A percentile compares a stretch with the other conserved stretches of the same genome.
These are phyloP conservation scores for Astrephomene gubernaculifera DNA, from an alignment of 139 green algal species.

Conservation along the genomic window DNA sequence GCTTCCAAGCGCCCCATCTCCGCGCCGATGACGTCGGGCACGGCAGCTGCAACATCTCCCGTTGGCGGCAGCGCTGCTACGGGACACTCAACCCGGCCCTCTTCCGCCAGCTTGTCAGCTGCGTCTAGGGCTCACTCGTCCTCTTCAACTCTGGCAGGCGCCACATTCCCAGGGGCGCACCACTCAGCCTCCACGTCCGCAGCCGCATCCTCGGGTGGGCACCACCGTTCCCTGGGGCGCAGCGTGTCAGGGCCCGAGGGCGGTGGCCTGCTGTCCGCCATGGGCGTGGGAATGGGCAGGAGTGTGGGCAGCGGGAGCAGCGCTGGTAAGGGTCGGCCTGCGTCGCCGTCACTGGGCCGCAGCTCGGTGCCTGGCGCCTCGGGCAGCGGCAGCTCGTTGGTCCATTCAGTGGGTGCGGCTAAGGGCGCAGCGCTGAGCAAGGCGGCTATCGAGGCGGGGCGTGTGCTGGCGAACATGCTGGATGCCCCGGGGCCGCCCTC, in stretches of 20 bases:
- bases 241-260: not conserved
- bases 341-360: not conserved
- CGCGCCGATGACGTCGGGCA: not conserved
- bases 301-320: not conserved
- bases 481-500: not conserved
- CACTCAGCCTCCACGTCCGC: not conserved
- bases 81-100: not conserved
- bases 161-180: no score
- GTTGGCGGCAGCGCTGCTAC: not conserved
- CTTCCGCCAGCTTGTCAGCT: slow-evolving; percentile 17
- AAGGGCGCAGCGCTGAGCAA: not conserved
- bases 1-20: slow-evolving; percentile 22
- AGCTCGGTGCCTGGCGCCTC: no score
- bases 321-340: not conserved
- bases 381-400: no score
- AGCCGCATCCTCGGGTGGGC: not conserved
- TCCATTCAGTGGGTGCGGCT: no score
- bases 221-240: not conserved
- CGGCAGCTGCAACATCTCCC: not conserved
- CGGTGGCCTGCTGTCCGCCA: not conserved
- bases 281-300: not conserved
- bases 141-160: no score
- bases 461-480: not conserved
- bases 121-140: not conserved
- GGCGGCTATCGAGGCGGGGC: not conserved